Evolutionary conservation across 1,284 basidiomycete genomes (phyloP), one percentile per base, ranked within the genome.

Genomic region (Sutorius eximius): DNA sequence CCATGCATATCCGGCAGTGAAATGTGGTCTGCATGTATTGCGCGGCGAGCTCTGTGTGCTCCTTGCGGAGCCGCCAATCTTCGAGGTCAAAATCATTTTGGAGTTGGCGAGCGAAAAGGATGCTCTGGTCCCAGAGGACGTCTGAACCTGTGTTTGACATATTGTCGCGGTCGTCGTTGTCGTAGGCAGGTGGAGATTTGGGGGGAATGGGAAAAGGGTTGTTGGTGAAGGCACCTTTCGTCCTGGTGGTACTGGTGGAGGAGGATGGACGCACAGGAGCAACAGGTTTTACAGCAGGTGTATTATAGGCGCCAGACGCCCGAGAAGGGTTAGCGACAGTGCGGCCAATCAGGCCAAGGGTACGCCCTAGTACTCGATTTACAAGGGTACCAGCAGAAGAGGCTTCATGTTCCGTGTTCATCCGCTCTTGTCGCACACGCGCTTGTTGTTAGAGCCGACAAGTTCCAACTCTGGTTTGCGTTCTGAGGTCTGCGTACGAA

Each of bases 1-100:
- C 83, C 47, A 84, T 66, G 61, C 87, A 89, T 32, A 87, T 74
- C 6, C 75, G 70, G 59, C 86, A 89, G 29, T 76, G 67, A 59
- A 72, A 72, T 15, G 54, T 69, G 8, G 55, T 46, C 32, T 64
- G 60, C 22, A 66, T 16, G 60, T 81, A 72, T 4, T 56, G 60
- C 9, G 46, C 41, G 10, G 63, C 53, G 27, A 83, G 68, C 16
- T 66, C 69, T 22, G 54, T 52, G 37, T 82, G 61, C 58, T 83
- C 75, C 8, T 57, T 61, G n/a, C 66, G 62, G 37, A 83, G 67
- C 11, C 58, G 67, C 20, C 47, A 46, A 56, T 82, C 71, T 65
- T 85, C 82, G 5, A 66, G 69, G 38, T 83, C 76, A 51, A 69
- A 82, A 52, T 75, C 60, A 5, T 65, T 60, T 61, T 85, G 83